Percentiles rank a stretch among this genome's conserved stretches.
phyloP scores from a whole-genome alignment of 345 rosid species.

The Triadica sebifera region DNA sequence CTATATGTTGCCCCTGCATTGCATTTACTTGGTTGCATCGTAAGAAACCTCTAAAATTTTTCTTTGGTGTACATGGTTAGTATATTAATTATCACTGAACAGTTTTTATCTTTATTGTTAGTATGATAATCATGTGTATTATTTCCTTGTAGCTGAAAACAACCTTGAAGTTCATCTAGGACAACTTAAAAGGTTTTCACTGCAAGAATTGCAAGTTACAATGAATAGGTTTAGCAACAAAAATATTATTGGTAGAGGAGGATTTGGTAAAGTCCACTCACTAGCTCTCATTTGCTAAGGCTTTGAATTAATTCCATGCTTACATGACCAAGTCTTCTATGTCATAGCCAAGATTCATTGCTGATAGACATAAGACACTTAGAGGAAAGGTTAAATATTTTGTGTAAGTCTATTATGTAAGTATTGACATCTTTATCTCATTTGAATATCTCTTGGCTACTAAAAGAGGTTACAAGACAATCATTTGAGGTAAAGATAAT shows the following conservation, averaged over 20 bases:
- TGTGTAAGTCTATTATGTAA: too few relatives aligned
- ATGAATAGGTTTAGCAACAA: conserved; percentile 90
- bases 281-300: too few relatives aligned
- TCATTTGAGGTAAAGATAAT: too few relatives aligned
- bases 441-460: too few relatives aligned
- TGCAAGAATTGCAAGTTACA: conserved; percentile 93
- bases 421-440: too few relatives aligned
- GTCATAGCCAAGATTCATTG: too few relatives aligned
- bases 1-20: conserved; percentile 97
- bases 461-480: too few relatives aligned
- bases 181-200: conserved; percentile 92
- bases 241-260: conserved; percentile 94
- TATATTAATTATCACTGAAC: conserved; percentile 11
- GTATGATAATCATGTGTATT: neutral
- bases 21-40: conserved; percentile 98
- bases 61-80: conserved; percentile 96
- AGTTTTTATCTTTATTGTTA: neutral
- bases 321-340: too few relatives aligned
- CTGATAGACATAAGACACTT: too few relatives aligned
- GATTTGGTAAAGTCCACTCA: conserved; percentile 96
- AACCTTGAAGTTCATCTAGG: conserved; percentile 98
- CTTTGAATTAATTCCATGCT: too few relatives aligned
- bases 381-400: too few relatives aligned
- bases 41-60: conserved; percentile 81
- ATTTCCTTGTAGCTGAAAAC: conserved; percentile 75